phyloP scores from a whole-genome alignment of 2,329 filamentous ascomycete species.

The Teratosphaeriaceae sp. region DNA sequence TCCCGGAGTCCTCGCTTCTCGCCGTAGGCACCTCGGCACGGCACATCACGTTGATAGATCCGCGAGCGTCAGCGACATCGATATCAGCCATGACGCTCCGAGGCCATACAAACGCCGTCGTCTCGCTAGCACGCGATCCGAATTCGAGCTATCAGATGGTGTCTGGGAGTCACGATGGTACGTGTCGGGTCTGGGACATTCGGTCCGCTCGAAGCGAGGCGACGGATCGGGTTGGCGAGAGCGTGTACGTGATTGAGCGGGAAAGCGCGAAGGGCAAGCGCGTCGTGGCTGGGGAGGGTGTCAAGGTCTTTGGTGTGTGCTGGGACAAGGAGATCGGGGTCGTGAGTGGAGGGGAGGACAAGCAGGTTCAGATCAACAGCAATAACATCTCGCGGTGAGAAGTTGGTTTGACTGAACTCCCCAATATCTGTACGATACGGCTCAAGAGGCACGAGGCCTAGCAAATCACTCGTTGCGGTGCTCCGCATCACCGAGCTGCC shows the following conservation, averaged over 20 bases:
- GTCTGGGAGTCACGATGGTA: slow-evolving; percentile 86
- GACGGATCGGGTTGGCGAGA: slow-evolving; percentile 55
- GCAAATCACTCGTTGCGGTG: no score
- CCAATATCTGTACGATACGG: no score
- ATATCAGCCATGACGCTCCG: slow-evolving; percentile 85
- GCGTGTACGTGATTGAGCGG: slow-evolving; percentile 68
- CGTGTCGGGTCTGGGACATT: slow-evolving; percentile 90
- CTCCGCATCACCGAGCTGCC: no score
- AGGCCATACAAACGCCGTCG: slow-evolving; percentile 72
- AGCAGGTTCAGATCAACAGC: slow-evolving; percentile 84
- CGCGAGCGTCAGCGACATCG: slow-evolving; percentile 66
- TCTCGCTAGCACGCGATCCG: slow-evolving; percentile 52
- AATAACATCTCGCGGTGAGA: not conserved
- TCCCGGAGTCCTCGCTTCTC: slow-evolving; percentile 58
- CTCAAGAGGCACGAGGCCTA: no score
- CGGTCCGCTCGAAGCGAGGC: slow-evolving; percentile 54
- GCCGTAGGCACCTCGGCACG: slow-evolving; percentile 75
- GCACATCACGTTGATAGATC: slow-evolving; percentile 90
- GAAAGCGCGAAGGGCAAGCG: slow-evolving; percentile 59
- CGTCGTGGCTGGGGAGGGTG: slow-evolving; percentile 67
- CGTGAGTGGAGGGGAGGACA: slow-evolving; percentile 88
- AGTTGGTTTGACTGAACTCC: no score
- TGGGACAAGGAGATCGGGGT: slow-evolving; percentile 88
- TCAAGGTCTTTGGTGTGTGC: slow-evolving; percentile 81
- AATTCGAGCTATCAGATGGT: slow-evolving; percentile 69